These are phyloP conservation scores for Saccharata proteae DNA, from an alignment of 2,329 filamentous ascomycete species.

Conservation along the genomic window DNA sequence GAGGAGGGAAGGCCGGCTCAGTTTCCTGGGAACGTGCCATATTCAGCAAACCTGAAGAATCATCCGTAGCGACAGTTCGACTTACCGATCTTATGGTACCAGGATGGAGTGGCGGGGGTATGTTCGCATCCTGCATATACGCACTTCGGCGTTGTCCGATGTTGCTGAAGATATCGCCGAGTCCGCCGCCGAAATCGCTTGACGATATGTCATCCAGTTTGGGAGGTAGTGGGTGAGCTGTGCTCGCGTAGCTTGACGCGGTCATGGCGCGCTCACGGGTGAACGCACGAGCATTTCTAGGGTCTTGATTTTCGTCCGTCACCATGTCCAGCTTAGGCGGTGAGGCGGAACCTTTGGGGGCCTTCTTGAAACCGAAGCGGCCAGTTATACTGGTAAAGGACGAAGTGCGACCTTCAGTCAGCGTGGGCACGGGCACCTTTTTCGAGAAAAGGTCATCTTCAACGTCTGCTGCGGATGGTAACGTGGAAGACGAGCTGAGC, in stretches of 20 bases:
- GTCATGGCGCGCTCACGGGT: slow-evolving; percentile 30
- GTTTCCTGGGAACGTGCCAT: slow-evolving; percentile 8
- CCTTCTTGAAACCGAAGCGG: slow-evolving; percentile 7
- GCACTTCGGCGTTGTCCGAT: slow-evolving; percentile 22
- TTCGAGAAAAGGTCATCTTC: slow-evolving; percentile 17
- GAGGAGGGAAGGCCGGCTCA: slow-evolving; percentile 7
- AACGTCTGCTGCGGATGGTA: slow-evolving; percentile 28
- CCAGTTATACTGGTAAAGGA: slow-evolving; percentile 7
- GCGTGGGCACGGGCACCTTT: slow-evolving; percentile 3
- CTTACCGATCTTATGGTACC: slow-evolving; percentile 8
- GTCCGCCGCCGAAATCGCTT: slow-evolving; percentile 29
- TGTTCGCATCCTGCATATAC: slow-evolving; percentile 5
- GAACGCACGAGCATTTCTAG: slow-evolving; percentile 1
- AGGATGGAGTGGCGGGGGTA: slow-evolving; percentile 3
- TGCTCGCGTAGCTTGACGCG: slow-evolving; percentile 35
- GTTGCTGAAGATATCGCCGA: slow-evolving; percentile 37
- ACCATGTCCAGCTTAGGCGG: slow-evolving; percentile 3
- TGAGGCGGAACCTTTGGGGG: slow-evolving; percentile 2
- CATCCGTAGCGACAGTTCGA: slow-evolving; percentile 2
- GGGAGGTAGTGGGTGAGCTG: slow-evolving; percentile 29
- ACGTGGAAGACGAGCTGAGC: slow-evolving; percentile 22
- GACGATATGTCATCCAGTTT: slow-evolving; percentile 23
- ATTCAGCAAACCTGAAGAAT: slow-evolving; percentile 4
- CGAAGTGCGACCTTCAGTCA: slow-evolving; percentile 5
- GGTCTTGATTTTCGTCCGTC: neutral